These are phyloP conservation scores for Kodamaea lidongshanica DNA, from an alignment of 805 yeast genomes.

Conservation along the genomic window DNA sequence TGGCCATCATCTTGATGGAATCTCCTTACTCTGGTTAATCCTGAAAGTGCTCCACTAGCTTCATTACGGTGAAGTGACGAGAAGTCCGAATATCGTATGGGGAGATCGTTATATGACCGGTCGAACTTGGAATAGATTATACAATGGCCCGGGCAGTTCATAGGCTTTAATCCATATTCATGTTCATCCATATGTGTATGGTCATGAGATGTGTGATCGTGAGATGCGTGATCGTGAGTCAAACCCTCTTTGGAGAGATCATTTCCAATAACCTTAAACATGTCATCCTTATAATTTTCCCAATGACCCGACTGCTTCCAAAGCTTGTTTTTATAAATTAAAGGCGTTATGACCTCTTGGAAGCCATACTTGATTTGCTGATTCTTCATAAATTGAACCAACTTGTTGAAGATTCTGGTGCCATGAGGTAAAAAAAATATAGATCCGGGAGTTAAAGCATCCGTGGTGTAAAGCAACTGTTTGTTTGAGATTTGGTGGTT, in stretches of 20 bases:
- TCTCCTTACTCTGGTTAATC: conserved; percentile 85
- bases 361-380: conserved; percentile 80
- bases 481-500: conserved; percentile 47
- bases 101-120: conserved; percentile 79
- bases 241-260: conserved; percentile 28
- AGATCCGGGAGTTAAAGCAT: conserved; percentile 83
- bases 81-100: conserved; percentile 81
- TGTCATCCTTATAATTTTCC: conserved; percentile 90
- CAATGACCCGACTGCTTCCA: conserved; percentile 96
- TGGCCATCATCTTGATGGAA: conserved; percentile 99
- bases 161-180: conserved; percentile 81
- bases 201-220: conserved; percentile 2
- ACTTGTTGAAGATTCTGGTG: conserved; percentile 72
- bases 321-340: conserved; percentile 71
- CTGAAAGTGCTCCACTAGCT: conserved; percentile 88
- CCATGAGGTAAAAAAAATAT: conserved; percentile 92
- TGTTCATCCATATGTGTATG: conserved; percentile 18
- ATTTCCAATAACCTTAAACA: conserved; percentile 78
- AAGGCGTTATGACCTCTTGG: conserved; percentile 88
- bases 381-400: conserved; percentile 75
- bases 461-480: conserved; percentile 75
- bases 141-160: conserved; percentile 97
- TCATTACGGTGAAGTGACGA: conserved; percentile 92
- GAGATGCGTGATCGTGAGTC: conserved; percentile 7
- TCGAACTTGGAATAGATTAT: conserved; percentile 68